Evolutionary conservation across 208 protist species (phyloP).

Genomic region (Borovskyia barvae): DNA sequence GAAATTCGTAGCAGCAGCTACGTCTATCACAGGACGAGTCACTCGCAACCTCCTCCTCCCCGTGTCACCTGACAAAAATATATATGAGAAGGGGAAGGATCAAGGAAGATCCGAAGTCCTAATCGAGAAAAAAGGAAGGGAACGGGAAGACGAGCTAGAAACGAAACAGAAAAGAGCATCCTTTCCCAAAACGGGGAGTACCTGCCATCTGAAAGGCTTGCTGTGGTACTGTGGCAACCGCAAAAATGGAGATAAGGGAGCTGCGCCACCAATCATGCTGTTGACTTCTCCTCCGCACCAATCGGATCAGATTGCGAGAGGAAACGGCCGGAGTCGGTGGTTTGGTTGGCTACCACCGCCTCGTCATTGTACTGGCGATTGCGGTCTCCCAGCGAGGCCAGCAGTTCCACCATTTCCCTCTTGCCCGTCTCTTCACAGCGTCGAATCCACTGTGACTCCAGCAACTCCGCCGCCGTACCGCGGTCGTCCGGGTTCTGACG

Average conservation of each 20-base stretch:
- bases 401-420: conserved; percentile 45
- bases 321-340: not conserved
- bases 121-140: too few relatives aligned
- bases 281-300: conserved; percentile 1
- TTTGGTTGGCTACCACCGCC: conserved; percentile 7
- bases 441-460: conserved; percentile 71
- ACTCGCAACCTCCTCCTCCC: too few relatives aligned
- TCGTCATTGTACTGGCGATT: conserved; percentile 38
- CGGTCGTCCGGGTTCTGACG: conserved; percentile 62
- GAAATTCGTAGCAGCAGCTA: too few relatives aligned
- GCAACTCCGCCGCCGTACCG: conserved; percentile 53
- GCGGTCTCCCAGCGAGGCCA: conserved; percentile 44
- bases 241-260: too few relatives aligned
- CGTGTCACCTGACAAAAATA: too few relatives aligned
- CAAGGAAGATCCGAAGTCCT: too few relatives aligned
- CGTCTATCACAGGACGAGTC: too few relatives aligned
- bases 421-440: conserved; percentile 58
- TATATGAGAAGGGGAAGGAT: too few relatives aligned
- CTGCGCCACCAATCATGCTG: too few relatives aligned
- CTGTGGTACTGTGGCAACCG: too few relatives aligned
- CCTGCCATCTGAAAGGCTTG: too few relatives aligned
- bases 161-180: not conserved
- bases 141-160: not conserved
- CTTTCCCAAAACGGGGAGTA: too few relatives aligned
- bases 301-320: not conserved